Percentiles rank a stretch among this genome's conserved stretches.
phyloP scores from a whole-genome alignment of 2,329 filamentous ascomycete species.

The Ascochyta viciae-villosae region DNA sequence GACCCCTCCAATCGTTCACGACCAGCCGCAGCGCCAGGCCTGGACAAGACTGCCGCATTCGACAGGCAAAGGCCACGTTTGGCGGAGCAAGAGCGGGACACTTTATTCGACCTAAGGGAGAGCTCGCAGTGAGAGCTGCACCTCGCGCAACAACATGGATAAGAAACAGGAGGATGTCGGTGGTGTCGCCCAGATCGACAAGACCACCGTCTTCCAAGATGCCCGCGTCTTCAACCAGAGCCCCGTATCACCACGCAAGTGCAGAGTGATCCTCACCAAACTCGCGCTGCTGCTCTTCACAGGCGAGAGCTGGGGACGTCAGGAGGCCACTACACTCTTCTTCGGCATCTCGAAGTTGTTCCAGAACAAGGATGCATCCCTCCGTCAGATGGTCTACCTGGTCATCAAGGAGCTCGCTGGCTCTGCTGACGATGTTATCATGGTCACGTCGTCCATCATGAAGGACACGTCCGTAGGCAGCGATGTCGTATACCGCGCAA shows the following conservation, averaged over 20 bases:
- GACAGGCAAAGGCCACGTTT: slow-evolving; percentile 46
- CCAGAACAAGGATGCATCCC: slow-evolving; percentile 97
- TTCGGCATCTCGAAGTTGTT: slow-evolving; percentile 98
- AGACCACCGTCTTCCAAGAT: slow-evolving; percentile 98
- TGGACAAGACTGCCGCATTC: slow-evolving; percentile 7
- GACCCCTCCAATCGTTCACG: slow-evolving; percentile 4
- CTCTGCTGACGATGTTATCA: slow-evolving; percentile 98
- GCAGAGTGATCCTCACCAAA: slow-evolving; percentile 90
- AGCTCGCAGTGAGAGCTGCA: slow-evolving; percentile 35
- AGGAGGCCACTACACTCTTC: slow-evolving; percentile 97
- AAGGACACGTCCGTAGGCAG: slow-evolving; percentile 97
- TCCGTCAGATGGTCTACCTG: slow-evolving; percentile 98
- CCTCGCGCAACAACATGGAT: slow-evolving; percentile 53
- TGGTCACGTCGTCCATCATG: slow-evolving; percentile 99
- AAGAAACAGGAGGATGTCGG: slow-evolving; percentile 99
- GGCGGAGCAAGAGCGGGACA: slow-evolving; percentile 41
- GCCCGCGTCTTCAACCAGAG: slow-evolving; percentile 98
- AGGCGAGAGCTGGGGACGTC: slow-evolving; percentile 94
- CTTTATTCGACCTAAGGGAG: slow-evolving; percentile 29
- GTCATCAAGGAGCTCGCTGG: slow-evolving; percentile 96
- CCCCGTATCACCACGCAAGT: slow-evolving; percentile 95
- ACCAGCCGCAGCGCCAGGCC: slow-evolving; percentile 14
- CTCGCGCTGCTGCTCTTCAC: slow-evolving; percentile 96
- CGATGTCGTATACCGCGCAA: slow-evolving; percentile 82
- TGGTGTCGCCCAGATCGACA: slow-evolving; percentile 94